A percentile compares a stretch with the other conserved stretches of the same genome.
phyloP scores from a whole-genome alignment of 75 land plant genomes.

The Isoetes taiwanensis region DNA sequence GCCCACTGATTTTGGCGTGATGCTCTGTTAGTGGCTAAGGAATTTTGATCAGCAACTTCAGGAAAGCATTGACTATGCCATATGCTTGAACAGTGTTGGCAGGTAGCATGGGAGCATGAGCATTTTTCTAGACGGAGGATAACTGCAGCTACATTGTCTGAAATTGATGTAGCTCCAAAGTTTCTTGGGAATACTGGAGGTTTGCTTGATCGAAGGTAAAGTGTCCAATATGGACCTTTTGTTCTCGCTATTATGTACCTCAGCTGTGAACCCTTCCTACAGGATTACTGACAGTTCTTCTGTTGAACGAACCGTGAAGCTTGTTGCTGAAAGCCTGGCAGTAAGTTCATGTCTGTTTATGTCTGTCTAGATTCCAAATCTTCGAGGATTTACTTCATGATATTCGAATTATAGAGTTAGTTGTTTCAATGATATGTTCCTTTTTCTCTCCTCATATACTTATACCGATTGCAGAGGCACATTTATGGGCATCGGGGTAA shows the following conservation, averaged over 20 bases:
- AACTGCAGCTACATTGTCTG: slow-evolving; percentile 85
- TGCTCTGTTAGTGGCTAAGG: slow-evolving; percentile 95
- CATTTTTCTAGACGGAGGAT: slow-evolving; percentile 94
- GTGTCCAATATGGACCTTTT: not conserved
- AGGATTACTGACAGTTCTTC: slow-evolving; percentile 10
- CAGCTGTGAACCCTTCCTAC: not conserved
- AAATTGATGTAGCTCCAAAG: slow-evolving; percentile 62
- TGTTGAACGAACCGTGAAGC: slow-evolving; percentile 47
- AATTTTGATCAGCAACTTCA: slow-evolving; percentile 88
- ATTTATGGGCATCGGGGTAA: slow-evolving; percentile 70
- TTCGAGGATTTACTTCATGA: not conserved
- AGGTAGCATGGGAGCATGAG: slow-evolving; percentile 99
- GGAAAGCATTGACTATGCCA: slow-evolving; percentile 97
- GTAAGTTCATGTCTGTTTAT: slow-evolving; percentile 26
- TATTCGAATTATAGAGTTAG: not conserved
- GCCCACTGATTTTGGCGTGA: too few relatives aligned
- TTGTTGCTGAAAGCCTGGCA: slow-evolving; percentile 94
- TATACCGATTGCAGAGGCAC: slow-evolving; percentile 45
- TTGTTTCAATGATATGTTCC: not conserved
- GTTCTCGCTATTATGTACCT: not conserved
- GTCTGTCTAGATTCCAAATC: not conserved
- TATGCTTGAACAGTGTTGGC: slow-evolving; percentile 90
- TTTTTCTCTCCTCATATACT: not conserved
- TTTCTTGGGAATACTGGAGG: slow-evolving; percentile 62
- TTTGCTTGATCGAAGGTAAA: slow-evolving; percentile 57